Evolutionary conservation across 192 early-diverging fungal genomes (phyloP).

Genomic region (Umbelopsis vinacea): DNA sequence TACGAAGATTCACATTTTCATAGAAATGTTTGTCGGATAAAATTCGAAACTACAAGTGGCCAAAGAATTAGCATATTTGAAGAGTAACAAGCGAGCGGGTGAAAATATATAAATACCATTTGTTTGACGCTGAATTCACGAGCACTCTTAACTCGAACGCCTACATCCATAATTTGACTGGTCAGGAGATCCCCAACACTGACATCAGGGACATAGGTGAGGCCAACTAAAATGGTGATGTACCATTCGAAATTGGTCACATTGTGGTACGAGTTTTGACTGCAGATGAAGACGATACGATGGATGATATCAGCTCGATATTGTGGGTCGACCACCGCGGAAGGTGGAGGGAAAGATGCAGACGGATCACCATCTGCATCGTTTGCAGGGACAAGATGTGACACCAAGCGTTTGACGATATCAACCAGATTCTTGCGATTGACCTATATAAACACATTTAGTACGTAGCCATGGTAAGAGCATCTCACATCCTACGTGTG

Average conservation of each 20-base stretch:
- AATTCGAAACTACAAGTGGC: conserved; percentile 58
- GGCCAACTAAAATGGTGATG: conserved; percentile 76
- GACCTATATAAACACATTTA: conserved; percentile 44
- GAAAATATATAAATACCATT: conserved; percentile 57
- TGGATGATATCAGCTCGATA: conserved; percentile 85
- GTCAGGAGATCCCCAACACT: conserved; percentile 73
- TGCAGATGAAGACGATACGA: conserved; percentile 83
- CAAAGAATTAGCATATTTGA: background rate
- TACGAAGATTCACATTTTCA: conserved; percentile 57
- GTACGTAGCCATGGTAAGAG: background rate
- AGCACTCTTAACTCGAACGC: conserved; percentile 85
- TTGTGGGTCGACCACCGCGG: conserved; percentile 59
- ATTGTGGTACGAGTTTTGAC: conserved; percentile 81
- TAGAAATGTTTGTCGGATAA: conserved; percentile 68
- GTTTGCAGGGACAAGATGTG: conserved; percentile 66
- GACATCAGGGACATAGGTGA: conserved; percentile 77
- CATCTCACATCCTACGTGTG: background rate
- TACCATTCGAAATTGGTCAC: conserved; percentile 97
- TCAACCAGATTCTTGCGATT: conserved; percentile 79
- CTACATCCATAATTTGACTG: conserved; percentile 85
- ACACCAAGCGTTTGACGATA: conserved; percentile 83
- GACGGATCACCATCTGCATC: conserved; percentile 33
- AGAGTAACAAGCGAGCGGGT: background rate
- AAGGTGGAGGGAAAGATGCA: conserved; percentile 30
- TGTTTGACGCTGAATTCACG: conserved; percentile 74